Evolutionary conservation across 2,329 filamentous ascomycete genomes (phyloP), one percentile per base, ranked within the genome.

Genomic region (Pseudogymnoascus sp.): DNA sequence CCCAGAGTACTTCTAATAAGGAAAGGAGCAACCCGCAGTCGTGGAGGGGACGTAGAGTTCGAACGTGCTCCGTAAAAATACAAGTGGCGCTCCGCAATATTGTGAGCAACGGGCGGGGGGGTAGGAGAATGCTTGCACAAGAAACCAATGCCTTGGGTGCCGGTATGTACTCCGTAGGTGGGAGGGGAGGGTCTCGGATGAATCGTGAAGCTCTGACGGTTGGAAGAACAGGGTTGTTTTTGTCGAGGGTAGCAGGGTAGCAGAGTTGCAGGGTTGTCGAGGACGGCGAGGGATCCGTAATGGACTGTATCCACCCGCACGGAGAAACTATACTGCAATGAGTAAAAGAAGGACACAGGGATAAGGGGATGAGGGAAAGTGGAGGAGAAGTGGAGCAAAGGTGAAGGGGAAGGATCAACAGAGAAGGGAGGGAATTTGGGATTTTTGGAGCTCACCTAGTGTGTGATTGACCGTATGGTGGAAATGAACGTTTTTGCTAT

Each of bases 201-300:
- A 53, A 53, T 53, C 47, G 47, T 53, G 47, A 53, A 53, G 47
- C 47, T 53, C 26, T 53, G 47, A 53, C 47, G 47, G 47, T 53
- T 28, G 44, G 23, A 53, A 53, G 44, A 23, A 13, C 21, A 53
- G 47, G 47, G 44, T 28, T 50, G 44, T n/a, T 23, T 7, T 23
- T 7, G 15, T n/a, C 9, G 40, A 50, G 44, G 44, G 21, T 50
- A 26, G 44, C 44, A 50, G 44, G 44, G 44, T 47, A n/a, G n/a
- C n/a, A 50, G 44, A 23, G 21, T 50, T n/a, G 44, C 44, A 50
- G 44, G 44, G 44, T 47, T 47, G 44, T 50, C 44, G 26, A 28
- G 26, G 4, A n/a, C n/a, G n/a, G n/a, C n/a, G 44, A 50, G 44
- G 44, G 23, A 13, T 50, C 44, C 44, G 44, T 28, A 50, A 28